phyloP scores from a whole-genome alignment of 208 protist genomes.

The Trypanosoma melophagium region DNA sequence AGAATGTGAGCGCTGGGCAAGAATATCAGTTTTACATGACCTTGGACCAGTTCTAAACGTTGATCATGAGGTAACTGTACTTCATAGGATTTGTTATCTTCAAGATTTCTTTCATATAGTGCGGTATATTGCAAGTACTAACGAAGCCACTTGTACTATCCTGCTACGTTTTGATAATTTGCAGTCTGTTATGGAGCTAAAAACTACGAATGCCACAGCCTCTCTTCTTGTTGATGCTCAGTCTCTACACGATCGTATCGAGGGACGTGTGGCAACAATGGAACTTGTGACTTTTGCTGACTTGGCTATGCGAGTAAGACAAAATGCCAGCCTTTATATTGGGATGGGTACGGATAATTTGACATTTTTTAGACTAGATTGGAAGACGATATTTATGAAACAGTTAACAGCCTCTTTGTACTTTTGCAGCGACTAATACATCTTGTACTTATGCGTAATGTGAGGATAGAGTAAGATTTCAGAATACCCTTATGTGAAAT shows the following conservation, averaged over 20 bases:
- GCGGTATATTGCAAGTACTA: slow-evolving; percentile 34
- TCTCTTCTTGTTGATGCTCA: slow-evolving; percentile 28
- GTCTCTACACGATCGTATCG: slow-evolving; percentile 15
- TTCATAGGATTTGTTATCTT: slow-evolving; percentile 51
- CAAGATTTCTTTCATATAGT: slow-evolving; percentile 52
- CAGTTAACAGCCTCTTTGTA: slow-evolving; percentile 45
- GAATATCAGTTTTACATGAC: slow-evolving; percentile 58
- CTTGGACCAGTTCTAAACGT: slow-evolving; percentile 64
- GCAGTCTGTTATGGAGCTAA: slow-evolving; percentile 38
- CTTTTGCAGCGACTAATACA: slow-evolving; percentile 44
- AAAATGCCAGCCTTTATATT: slow-evolving; percentile 35
- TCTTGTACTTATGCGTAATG: no score
- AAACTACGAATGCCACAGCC: slow-evolving; percentile 28
- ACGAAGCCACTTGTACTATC: slow-evolving; percentile 49
- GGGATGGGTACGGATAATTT: slow-evolving; percentile 50
- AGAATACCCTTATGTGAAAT: background rate
- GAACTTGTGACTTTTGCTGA: slow-evolving; percentile 55
- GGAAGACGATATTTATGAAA: slow-evolving; percentile 30
- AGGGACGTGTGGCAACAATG: slow-evolving; percentile 41
- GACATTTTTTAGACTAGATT: slow-evolving; percentile 51
- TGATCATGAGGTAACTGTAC: slow-evolving; percentile 34
- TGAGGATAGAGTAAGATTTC: background rate
- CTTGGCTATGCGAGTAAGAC: slow-evolving; percentile 30
- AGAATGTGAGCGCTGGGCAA: slow-evolving; percentile 29
- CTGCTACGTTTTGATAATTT: slow-evolving; percentile 36